Percentiles rank a stretch among this genome's conserved stretches.
phyloP scores from a whole-genome alignment of 2,329 filamentous ascomycete genomes.

The Lasiodiplodia sp. region DNA sequence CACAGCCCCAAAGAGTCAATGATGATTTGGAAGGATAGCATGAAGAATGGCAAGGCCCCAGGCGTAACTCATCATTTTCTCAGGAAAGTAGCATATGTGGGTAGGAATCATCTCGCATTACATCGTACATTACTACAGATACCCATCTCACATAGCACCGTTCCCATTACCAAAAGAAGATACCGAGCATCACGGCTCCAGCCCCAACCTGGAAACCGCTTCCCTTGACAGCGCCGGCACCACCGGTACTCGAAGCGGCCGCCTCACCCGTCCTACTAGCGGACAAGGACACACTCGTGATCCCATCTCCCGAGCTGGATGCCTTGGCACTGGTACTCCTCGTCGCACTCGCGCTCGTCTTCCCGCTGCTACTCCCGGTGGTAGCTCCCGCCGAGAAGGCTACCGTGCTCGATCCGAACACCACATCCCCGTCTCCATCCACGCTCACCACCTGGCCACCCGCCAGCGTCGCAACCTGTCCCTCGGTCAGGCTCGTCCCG shows the following conservation, averaged over 20 bases:
- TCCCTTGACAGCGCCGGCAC: not conserved
- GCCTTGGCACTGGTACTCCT: not conserved
- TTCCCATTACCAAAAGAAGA: not conserved
- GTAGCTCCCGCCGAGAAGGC: not conserved
- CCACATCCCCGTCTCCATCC: not conserved
- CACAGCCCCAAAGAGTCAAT: too few species aligned
- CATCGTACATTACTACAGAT: not conserved
- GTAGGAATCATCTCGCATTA: not conserved
- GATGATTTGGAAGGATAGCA: too few species aligned
- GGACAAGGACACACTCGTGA: not conserved
- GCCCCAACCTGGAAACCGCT: not conserved
- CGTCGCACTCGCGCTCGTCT: not conserved
- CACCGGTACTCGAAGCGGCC: conserved; percentile 2
- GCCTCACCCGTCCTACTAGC: conserved; percentile 1
- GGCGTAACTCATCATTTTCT: too few species aligned
- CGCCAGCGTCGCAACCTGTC: not conserved
- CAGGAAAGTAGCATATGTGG: too few species aligned
- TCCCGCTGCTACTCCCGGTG: not conserved
- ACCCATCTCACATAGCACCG: not conserved
- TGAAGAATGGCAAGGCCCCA: too few species aligned
- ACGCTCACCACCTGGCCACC: conserved; percentile 2
- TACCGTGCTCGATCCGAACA: conserved; percentile 3
- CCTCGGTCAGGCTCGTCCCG: not conserved
- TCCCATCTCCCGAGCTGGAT: conserved; percentile 4
- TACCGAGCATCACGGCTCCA: not conserved